Conservation (phyloP, 2,329 filamentous ascomycete species). For the Penicillium hordei region DNA sequence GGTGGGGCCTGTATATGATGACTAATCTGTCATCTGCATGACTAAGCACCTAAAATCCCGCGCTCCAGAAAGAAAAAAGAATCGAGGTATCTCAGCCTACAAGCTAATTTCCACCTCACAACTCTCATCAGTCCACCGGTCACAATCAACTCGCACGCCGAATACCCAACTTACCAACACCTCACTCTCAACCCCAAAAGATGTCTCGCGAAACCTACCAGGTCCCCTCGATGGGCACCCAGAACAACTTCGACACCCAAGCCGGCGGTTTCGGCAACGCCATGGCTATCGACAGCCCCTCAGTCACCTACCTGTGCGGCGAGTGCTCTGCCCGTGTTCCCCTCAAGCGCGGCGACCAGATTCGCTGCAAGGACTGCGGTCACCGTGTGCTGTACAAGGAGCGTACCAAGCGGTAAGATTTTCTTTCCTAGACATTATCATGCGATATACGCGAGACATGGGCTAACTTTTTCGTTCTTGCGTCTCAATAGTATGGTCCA, state of each 20-base stretch:
- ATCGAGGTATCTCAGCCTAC: background rate
- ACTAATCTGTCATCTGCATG: background rate
- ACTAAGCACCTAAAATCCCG: slow-evolving; percentile 10
- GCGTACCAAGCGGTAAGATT: slow-evolving; percentile 84
- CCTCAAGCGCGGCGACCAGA: slow-evolving; percentile 74
- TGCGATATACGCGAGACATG: slow-evolving; percentile 5
- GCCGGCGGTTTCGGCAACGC: slow-evolving; percentile 40
- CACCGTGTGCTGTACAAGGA: slow-evolving; percentile 97
- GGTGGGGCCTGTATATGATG: background rate
- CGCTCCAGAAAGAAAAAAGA: slow-evolving; percentile 14
- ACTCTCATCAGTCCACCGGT: background rate
- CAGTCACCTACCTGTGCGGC: slow-evolving; percentile 73
- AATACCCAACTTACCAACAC: background rate
- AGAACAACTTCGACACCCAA: slow-evolving; percentile 44
- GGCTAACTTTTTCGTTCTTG: slow-evolving; percentile 16
- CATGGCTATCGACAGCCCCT: slow-evolving; percentile 51
- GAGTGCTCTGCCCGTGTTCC: slow-evolving; percentile 79
- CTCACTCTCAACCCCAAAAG: slow-evolving; percentile 6
- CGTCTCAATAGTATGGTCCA: slow-evolving; percentile 80
- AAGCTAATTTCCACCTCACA: background rate
- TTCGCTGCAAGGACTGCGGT: slow-evolving; percentile 88
- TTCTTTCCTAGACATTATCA: background rate
- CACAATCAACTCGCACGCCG: background rate
- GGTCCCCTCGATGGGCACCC: slow-evolving; percentile 59
- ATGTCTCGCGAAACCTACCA: slow-evolving; percentile 78